These are phyloP conservation scores for Colletotrichum lentis DNA, from an alignment of 2,329 filamentous ascomycete genomes.

Conservation along the genomic window DNA sequence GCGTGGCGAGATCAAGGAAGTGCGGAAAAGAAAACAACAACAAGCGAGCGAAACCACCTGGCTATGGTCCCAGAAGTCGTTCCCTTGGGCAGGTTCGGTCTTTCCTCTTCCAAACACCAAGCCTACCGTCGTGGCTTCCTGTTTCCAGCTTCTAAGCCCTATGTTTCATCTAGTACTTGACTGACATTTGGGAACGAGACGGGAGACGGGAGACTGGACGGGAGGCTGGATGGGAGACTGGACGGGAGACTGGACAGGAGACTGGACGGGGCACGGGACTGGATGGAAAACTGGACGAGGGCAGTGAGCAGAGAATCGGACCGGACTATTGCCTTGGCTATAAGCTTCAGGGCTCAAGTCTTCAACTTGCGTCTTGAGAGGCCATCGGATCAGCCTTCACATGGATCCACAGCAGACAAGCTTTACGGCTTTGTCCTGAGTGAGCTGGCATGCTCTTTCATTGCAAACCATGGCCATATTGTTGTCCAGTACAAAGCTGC, in stretches of 20 bases:
- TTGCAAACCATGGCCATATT: background rate
- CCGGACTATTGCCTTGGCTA: background rate
- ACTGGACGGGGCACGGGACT: too few species aligned
- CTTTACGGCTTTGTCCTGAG: constrained; percentile 26
- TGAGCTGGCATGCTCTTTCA: constrained; percentile 12
- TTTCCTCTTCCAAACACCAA: constrained; percentile 27
- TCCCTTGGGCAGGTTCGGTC: constrained; percentile 26
- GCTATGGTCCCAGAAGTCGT: constrained; percentile 8
- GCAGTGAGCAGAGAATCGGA: constrained; percentile 2
- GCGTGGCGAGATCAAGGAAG: constrained; percentile 18
- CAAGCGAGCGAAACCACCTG: constrained; percentile 7
- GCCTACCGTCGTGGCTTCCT: constrained; percentile 32
- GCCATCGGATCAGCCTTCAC: constrained; percentile 1
- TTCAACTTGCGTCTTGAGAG: constrained; percentile 17
- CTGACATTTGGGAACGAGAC: background rate
- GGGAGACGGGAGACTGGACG: too few species aligned
- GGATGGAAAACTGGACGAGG: background rate
- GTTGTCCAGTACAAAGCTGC: background rate
- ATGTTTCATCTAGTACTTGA: constrained; percentile 25
- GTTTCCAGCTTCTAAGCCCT: constrained; percentile 16
- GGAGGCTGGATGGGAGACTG: too few species aligned
- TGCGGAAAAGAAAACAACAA: constrained; percentile 18
- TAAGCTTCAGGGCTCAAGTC: constrained; percentile 1
- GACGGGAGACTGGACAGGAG: too few species aligned
- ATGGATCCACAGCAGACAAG: background rate